A percentile compares a stretch with the other conserved stretches of the same genome.
Conservation (phyloP, 768 basidiomycete genomes). For the Xerocomellus amylosporus region DNA sequence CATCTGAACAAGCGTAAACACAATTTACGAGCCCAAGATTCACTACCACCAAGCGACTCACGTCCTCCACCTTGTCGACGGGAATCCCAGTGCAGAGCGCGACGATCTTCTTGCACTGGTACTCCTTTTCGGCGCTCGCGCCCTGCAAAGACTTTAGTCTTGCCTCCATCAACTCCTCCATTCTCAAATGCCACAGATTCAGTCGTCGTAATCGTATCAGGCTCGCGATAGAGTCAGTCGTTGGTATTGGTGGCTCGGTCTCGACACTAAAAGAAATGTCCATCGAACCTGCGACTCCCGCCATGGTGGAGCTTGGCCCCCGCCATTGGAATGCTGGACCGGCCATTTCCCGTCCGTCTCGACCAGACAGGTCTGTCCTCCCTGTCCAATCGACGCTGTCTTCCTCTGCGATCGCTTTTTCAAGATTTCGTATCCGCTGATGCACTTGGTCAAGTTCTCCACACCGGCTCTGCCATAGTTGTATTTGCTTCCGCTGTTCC, state of each 20-base stretch:
- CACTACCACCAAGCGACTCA: constrained; percentile 43
- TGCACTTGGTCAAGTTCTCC: constrained; percentile 77
- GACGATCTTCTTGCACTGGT: constrained; percentile 89
- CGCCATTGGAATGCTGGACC: constrained; percentile 68
- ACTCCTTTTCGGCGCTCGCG: constrained; percentile 83
- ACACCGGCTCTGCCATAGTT: constrained; percentile 68
- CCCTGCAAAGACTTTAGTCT: constrained; percentile 71
- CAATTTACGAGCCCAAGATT: constrained; percentile 10
- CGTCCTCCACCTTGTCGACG: constrained; percentile 86
- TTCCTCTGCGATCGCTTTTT: constrained; percentile 74
- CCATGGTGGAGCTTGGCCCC: constrained; percentile 63
- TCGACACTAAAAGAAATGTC: constrained; percentile 64
- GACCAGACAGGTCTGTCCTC: constrained; percentile 48
- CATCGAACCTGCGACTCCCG: constrained; percentile 60
- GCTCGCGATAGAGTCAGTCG: constrained; percentile 52
- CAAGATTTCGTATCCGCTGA: constrained; percentile 81
- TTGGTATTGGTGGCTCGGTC: constrained; percentile 69
- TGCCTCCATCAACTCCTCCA: constrained; percentile 70
- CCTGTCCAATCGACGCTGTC: constrained; percentile 90
- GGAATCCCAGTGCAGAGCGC: constrained; percentile 85
- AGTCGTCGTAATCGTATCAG: constrained; percentile 73
- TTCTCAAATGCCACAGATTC: constrained; percentile 78
- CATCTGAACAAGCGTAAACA: constrained; percentile 52
- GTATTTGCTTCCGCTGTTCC: constrained; percentile 84
- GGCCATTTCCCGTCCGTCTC: constrained; percentile 33